A percentile compares a stretch with the other conserved stretches of the same genome.
phyloP scores from a whole-genome alignment of 2,329 filamentous ascomycete species.

The Fonsecaea multimorphosa region DNA sequence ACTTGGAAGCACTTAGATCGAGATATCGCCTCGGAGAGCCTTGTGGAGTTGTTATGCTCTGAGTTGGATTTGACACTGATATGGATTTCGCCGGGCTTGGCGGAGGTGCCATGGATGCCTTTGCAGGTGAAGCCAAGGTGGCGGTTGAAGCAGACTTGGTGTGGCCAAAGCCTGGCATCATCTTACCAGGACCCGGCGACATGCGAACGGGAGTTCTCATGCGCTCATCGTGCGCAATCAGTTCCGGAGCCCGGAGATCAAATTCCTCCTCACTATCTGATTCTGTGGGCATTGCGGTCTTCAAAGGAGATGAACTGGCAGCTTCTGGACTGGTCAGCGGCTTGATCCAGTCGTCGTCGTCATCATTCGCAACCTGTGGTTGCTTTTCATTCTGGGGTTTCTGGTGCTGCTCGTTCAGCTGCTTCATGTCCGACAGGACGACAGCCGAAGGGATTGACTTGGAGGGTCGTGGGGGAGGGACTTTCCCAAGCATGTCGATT shows the following conservation, averaged over 20 bases:
- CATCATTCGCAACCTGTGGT: constrained; percentile 39
- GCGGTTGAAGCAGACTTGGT: constrained; percentile 70
- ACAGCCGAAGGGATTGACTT: constrained; percentile 51
- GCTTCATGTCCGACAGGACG: constrained; percentile 20
- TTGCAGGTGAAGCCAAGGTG: constrained; percentile 59
- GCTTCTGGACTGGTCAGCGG: constrained; percentile 48
- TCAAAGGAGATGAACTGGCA: constrained; percentile 43
- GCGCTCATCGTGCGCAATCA: constrained; percentile 39
- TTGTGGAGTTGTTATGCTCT: constrained; percentile 63
- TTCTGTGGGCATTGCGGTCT: constrained; percentile 54
- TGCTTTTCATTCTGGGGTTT: constrained; percentile 34
- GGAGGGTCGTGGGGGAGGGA: constrained; percentile 53
- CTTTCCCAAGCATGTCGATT: constrained; percentile 75
- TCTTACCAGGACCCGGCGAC: constrained; percentile 33
- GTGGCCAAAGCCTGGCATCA: constrained; percentile 53
- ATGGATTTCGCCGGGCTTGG: constrained; percentile 61
- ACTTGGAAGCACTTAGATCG: constrained; percentile 90
- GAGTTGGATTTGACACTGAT: constrained; percentile 66
- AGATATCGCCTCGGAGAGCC: constrained; percentile 63
- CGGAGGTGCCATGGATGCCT: constrained; percentile 43
- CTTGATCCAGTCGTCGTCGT: constrained; percentile 67
- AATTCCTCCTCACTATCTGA: constrained; percentile 59
- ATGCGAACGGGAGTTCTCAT: constrained; percentile 34
- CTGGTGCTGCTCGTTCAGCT: constrained; percentile 39
- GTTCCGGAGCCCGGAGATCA: constrained; percentile 39